Conservation (phyloP, 78 protist genomes). For the Dictyostelium purpureum region DNA sequence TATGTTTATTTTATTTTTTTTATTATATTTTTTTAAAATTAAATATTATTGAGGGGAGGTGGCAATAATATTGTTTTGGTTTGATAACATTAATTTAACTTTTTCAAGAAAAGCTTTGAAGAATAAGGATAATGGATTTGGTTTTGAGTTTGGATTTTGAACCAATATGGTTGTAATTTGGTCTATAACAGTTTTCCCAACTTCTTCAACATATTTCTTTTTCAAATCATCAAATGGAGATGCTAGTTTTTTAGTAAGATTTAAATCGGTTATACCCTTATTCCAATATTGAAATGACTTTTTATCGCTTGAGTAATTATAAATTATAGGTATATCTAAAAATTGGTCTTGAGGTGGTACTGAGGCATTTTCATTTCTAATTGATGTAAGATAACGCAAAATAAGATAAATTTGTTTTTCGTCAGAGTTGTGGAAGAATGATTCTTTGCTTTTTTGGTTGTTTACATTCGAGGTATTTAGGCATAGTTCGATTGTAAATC, state of each 20-base stretch:
- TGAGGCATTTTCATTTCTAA: neutral
- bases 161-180: too few species aligned
- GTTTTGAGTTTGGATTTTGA: neutral
- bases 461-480: neutral
- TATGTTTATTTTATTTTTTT: too few species aligned
- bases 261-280: neutral
- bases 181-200: neutral
- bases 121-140: neutral
- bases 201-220: neutral
- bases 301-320: neutral
- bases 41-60: too few species aligned
- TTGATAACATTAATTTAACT: neutral
- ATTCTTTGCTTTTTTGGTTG: constrained; percentile 11
- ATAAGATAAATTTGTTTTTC: neutral
- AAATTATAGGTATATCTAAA: neutral
- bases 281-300: constrained; percentile 2
- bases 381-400: neutral
- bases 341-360: constrained; percentile 3
- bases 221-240: neutral
- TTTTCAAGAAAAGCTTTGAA: neutral
- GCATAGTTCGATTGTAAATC: neutral
- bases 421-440: constrained; percentile 8
- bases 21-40: too few species aligned
- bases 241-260: neutral
- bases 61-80: too few species aligned